Evolutionary conservation across 768 basidiomycete genomes (phyloP), one percentile per base, ranked within the genome.

Genomic region (Wakefieldia striispora): DNA sequence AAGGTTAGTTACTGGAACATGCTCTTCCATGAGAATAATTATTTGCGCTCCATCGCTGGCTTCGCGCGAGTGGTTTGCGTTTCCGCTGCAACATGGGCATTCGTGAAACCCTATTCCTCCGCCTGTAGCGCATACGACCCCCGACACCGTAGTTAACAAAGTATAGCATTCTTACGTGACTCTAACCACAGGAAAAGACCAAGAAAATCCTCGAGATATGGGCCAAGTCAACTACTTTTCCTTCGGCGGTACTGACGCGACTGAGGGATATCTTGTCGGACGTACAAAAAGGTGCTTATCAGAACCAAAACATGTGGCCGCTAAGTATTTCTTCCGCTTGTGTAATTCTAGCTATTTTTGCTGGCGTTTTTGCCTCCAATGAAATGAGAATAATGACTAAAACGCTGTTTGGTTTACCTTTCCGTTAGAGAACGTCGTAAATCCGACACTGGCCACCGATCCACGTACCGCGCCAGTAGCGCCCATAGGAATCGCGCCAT

Each of bases 171-270:
- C 60, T 69, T 67, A 68, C 63, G 56, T 62, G 63, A 63, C 60
- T 71, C 53, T 55, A 53, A 65, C 51, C 66, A 70, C 77, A 97
- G 95, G 95, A 97, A 76, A 99, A 99, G 75, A 80, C 90, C 40
- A 87, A 88, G 77, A 98, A 98, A 72, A 84, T 99, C 63, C 82
- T 95, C 70, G 97, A 97, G 73, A 97, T 99, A 63, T 99, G 95
- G 95, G 80, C 78, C 62, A 95, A 95, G 70, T 82, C 84, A 50
- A 82, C 77, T 70, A 95, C 95, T 42, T 99, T 99, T 73, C 86
- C 93, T 50, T 66, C 83, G 61, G 66, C 78, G 59, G 82, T 89
- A 65, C 73, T 95, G 63, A 74, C 83, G 54, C 85, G 83, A 58
- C 76, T 97, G 67, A 74, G 77, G 70, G 80, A 83, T 68, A 72